Evolutionary conservation across 2,329 filamentous ascomycete genomes (phyloP).

Genomic region (Ceratocystis alfenasii): DNA sequence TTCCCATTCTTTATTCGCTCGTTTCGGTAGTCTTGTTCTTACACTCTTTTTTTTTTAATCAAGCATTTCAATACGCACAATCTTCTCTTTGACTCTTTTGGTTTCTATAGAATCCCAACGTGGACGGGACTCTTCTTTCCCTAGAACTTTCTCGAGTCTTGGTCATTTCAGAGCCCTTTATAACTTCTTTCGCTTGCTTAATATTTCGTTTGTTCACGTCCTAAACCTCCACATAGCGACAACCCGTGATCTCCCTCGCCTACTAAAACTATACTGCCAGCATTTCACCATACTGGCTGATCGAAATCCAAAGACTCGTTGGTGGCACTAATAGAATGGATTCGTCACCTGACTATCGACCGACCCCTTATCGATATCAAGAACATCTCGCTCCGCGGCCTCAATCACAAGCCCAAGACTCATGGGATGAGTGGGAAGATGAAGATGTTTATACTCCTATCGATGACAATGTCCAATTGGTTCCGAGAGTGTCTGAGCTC

Average conservation of each 20-base stretch:
- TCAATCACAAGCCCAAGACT: constrained; percentile 26
- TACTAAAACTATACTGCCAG: background rate
- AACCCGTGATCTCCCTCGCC: background rate
- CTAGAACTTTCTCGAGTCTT: background rate
- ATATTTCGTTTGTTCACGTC: background rate
- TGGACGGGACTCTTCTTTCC: background rate
- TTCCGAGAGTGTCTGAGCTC: constrained; percentile 20
- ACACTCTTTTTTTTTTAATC: background rate
- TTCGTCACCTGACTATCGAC: background rate
- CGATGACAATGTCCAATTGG: constrained; percentile 30
- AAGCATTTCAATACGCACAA: background rate
- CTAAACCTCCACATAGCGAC: background rate
- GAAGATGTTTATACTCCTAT: constrained; percentile 29
- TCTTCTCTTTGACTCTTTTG: background rate
- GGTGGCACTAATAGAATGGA: background rate
- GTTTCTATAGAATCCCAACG: background rate
- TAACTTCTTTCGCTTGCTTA: background rate
- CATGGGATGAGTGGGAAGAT: constrained; percentile 44
- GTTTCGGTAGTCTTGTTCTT: background rate
- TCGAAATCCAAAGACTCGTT: background rate
- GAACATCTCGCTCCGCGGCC: background rate
- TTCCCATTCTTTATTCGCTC: background rate
- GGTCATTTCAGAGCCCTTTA: background rate
- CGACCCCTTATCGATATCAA: constrained; percentile 11
- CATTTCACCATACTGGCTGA: background rate